Evolutionary conservation across 345 rosid species (phyloP).

Genomic region (Lumnitzera racemosa): DNA sequence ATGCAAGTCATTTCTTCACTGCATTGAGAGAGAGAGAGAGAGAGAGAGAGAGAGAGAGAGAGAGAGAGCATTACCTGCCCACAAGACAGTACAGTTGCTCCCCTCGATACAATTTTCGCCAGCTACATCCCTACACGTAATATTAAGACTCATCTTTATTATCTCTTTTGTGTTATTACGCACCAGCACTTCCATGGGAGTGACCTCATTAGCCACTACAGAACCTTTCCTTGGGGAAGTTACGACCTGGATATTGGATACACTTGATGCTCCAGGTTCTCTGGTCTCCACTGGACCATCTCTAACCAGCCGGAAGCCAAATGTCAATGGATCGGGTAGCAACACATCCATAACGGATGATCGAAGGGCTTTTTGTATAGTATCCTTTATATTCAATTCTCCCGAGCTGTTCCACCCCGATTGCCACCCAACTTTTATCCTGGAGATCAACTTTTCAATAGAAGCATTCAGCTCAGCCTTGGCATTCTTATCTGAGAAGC

Average conservation of each 20-base stretch:
- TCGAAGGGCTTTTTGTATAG: slow-evolving; percentile 84
- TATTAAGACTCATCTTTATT: slow-evolving; percentile 71
- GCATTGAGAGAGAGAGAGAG: background rate
- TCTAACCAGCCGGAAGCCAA: slow-evolving; percentile 75
- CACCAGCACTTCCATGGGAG: slow-evolving; percentile 81
- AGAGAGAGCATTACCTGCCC: slow-evolving; percentile 60
- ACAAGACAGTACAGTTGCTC: slow-evolving; percentile 71
- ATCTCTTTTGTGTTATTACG: slow-evolving; percentile 85
- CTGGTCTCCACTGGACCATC: slow-evolving; percentile 13
- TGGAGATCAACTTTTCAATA: slow-evolving; percentile 74
- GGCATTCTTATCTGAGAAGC: slow-evolving; percentile 79
- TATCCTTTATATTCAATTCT: slow-evolving; percentile 82
- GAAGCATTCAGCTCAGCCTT: slow-evolving; percentile 86
- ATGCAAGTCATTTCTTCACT: too few relatives aligned
- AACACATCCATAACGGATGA: slow-evolving; percentile 90
- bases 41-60: background rate
- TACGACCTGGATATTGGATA: slow-evolving; percentile 15
- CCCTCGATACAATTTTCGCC: slow-evolving; percentile 93
- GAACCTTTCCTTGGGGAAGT: slow-evolving; percentile 33
- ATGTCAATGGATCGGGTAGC: slow-evolving; percentile 94
- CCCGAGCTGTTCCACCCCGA: slow-evolving; percentile 96
- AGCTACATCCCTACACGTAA: slow-evolving; percentile 89
- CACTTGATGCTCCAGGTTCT: slow-evolving; percentile 14
- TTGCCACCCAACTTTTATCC: slow-evolving; percentile 92
- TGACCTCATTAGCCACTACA: slow-evolving; percentile 72